Evolutionary conservation across 805 yeast species (phyloP), one percentile per base, ranked within the genome.

Genomic region (Ogataea dorogensis): DNA sequence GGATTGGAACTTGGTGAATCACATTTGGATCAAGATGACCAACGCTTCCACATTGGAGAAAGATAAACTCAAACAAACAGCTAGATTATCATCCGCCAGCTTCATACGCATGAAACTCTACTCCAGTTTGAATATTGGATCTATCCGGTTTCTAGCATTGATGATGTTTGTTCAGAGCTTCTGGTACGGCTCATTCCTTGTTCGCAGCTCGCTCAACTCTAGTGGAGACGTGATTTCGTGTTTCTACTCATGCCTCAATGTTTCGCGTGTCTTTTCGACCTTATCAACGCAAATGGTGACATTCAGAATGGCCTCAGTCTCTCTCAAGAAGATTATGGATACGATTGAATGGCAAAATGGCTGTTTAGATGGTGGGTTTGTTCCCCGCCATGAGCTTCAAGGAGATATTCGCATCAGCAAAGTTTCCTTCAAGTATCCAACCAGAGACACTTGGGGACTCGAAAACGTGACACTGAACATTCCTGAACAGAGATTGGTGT

Each of bases 151-250:
- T 16, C 47, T 89, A 4, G 70, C 81, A 0, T 64, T 86, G 24
- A 55, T 79, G 53, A 80, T 88, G 79, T 88, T 91, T 65, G 84
- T 89, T 3, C 96, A 86, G 59, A 94, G 91, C 0, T 85, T 93
- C 50, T 88, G 95, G 86, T 91, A 82, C 62, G 99, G 98, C 1
- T 73, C 81, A 18, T 68, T 68, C 28, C 71, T 85, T 66, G 80
- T 87, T 3, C 58, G 61, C 22, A 58, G 61, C 5, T 75, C 77
- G 0, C 66, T 71, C 7, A 54, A 79, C 10, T 49, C 64, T 1
- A 63, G 86, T 2, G 81, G 85, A 9, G 71, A 77, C 24, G 86
- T 91, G 0, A 64, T 93, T 33, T 81, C 96, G 0, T 83, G 95
- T 24, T 87, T 93, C 50, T 78, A 86, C 47, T 73, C 95, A 8